These are phyloP conservation scores for Cordyceps javanica DNA, from an alignment of 2,329 filamentous ascomycete genomes.

Conservation along the genomic window DNA sequence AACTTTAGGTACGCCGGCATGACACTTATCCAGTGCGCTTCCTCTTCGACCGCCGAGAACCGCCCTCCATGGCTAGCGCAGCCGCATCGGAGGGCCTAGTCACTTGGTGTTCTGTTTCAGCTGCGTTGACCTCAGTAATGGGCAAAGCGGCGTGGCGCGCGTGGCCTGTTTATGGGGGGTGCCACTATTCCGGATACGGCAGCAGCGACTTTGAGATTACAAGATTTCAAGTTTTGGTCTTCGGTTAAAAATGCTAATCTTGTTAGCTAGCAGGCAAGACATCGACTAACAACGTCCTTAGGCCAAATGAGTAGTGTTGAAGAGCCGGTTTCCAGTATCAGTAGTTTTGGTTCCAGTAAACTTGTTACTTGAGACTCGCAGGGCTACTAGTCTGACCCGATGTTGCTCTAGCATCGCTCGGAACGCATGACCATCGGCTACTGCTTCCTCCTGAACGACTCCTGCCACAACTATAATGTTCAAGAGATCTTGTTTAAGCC, in stretches of 20 bases:
- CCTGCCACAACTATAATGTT: constrained; percentile 49
- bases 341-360: constrained; percentile 45
- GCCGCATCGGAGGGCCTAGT: no score
- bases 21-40: no score
- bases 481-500: constrained; percentile 26
- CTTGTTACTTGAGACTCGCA: constrained; percentile 51
- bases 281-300: constrained; percentile 14
- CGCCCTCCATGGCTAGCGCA: no score
- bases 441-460: constrained; percentile 41
- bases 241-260: neutral
- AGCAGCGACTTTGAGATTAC: no score
- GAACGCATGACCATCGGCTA: constrained; percentile 15
- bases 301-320: constrained; percentile 47
- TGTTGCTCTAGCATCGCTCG: constrained; percentile 16
- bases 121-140: no score
- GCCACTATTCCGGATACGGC: no score
- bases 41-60: no score
- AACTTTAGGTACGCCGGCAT: no score
- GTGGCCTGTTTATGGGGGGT: no score
- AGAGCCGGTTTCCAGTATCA: constrained; percentile 55
- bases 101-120: no score
- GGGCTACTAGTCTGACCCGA: constrained; percentile 38
- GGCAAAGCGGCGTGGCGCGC: no score
- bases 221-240: no score
- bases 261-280: neutral